Evolutionary conservation across 2,329 filamentous ascomycete species (phyloP), one percentile per base, ranked within the genome.

Genomic region (Ramularia endophylla): DNA sequence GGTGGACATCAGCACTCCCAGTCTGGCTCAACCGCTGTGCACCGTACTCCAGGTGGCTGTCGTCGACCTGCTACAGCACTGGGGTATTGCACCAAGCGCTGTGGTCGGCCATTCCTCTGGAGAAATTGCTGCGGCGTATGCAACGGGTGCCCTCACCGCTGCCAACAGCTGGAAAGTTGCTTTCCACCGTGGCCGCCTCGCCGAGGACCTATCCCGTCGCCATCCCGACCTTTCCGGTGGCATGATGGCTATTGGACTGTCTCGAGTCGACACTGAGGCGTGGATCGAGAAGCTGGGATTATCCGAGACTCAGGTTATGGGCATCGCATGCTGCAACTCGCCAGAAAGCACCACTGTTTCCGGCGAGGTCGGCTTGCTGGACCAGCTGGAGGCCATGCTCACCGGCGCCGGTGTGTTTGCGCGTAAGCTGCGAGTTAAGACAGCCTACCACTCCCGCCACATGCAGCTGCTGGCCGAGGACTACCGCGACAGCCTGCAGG

Each of bases 71-170:
- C 36, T 50, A 8, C 16, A 28, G n/a, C 18, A 18, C 6, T 55
- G 45, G 44, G 38, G 40, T 9, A 40, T 62, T 9, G 4, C 8
- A 8, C 53, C 60, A 3, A 12, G 13, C n/a, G 39, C 44, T 28
- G 56, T 62, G 1, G 46, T 57, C 6, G 61, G 61, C 2, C 61
- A 64, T 41, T 57, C 52, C 2, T 51, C 41, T 7, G 61, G 61
- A 7, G 61, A 64, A 37, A 58, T 62, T n/a, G 60, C 57, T 5
- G 58, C 59, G 2, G 56, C 61, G 2, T 62, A 58, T 40, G 52
- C 56, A 5, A 46, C 50, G 8, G 56, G 57, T 2, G 25, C 33
- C 12, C 20, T 60, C 5, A 41, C 48, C 12, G 35, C 31, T 27
- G 27, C 40, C 17, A 15, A 13, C 36, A 36, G 50, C 3, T 44